Base-by-base conservation (phyloP, 1,139 yeast species). In the Diutina pseudorugosa region DNA sequence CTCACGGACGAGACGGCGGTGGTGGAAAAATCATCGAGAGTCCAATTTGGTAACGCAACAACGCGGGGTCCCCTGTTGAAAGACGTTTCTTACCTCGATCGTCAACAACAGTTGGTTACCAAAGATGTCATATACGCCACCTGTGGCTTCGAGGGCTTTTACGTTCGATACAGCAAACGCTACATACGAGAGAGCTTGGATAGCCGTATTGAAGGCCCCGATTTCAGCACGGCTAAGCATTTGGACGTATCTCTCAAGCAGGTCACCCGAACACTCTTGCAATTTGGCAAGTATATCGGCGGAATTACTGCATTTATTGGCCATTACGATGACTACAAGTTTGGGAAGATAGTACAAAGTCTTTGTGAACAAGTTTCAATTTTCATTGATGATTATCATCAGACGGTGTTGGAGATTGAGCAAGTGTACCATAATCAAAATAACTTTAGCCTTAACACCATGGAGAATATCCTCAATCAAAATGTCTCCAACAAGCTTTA, bases 101-200 rank as follows among this genome's bases (percentile, higher is more conserved):
- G 75, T 2, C 96, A 89, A 62, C 96, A 89, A 62, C 83, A 85
- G 0, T 71, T 84, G 19, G 75, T 91, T 1, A 73, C 86, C 33
- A 76, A 79, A 55, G 98, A 93, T 63, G 64, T 90, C 14, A 61
- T 89, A 20, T 78, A 76, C 59, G 82, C 86, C 1, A 66, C 93
- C 25, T 60, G 83, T 51, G 98, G 98, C 0, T 69, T 79, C 47
- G 96, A 90, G 63, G 97, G 98, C 0, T 73, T 74, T 41, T 89
- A 85, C 59, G 80, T 93, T 27, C 71, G 91, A 49, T 87, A 78
- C 61, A 75, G 83, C 48, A 86, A 80, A 52, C 71, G 73, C 30
- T 87, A 78, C 60, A 79, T 82, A 60, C 79, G 80, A 0, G 52
- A 57, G 0, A 64, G 67, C 19, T 55, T 63, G 3, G 62, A 62